A percentile compares a stretch with the other conserved stretches of the same genome.
These are phyloP conservation scores for Stenogyne calaminthoides DNA, from an alignment of 305 asterid genomes.

Conservation along the genomic window DNA sequence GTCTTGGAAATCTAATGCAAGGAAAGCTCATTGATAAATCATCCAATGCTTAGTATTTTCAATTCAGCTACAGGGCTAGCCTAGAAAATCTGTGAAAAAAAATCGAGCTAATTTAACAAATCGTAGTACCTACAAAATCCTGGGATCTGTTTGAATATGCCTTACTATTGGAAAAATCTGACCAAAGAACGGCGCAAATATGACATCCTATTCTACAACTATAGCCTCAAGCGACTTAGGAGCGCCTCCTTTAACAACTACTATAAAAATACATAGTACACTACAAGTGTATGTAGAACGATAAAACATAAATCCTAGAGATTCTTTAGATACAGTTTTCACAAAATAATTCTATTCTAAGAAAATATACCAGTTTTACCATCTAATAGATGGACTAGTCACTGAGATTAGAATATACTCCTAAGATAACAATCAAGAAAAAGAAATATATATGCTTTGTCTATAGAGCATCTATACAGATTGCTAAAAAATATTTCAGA, in stretches of 20 bases:
- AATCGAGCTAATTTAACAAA: too few species aligned
- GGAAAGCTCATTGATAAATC: neutral
- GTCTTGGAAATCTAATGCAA: neutral
- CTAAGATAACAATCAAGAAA: neutral
- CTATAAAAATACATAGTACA: too few species aligned
- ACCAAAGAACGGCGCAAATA: too few species aligned
- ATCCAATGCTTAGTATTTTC: neutral
- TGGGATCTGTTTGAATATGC: too few species aligned
- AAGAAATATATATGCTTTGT: neutral
- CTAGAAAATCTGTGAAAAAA: too few species aligned
- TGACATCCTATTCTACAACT: too few species aligned
- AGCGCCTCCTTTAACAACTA: too few species aligned
- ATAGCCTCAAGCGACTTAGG: too few species aligned
- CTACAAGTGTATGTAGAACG: too few species aligned
- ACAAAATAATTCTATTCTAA: neutral
- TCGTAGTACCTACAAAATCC: too few species aligned
- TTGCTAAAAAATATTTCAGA: neutral
- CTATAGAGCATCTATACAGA: neutral
- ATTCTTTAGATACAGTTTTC: neutral
- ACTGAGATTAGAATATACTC: neutral
- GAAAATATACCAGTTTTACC: conserved; percentile 7
- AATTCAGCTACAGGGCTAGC: neutral
- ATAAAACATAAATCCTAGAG: neutral
- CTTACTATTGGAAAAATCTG: too few species aligned
- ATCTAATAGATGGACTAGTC: neutral